A percentile compares a stretch with the other conserved stretches of the same genome.
Evolutionary conservation across 2,329 filamentous ascomycete genomes (phyloP).

Genomic region (Cryphonectria carpinicola): DNA sequence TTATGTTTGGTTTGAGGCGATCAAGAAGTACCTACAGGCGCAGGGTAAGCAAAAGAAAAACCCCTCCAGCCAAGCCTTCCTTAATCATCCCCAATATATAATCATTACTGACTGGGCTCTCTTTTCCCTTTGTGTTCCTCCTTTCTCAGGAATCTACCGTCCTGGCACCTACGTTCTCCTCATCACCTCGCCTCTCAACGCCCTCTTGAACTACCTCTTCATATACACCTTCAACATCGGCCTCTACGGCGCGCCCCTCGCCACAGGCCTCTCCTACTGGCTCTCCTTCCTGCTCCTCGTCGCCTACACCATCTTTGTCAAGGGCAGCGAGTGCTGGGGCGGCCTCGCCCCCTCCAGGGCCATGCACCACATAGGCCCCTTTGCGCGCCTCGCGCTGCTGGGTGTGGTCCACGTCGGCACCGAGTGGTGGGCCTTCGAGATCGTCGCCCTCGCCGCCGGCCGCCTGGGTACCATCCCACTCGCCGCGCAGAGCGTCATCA

Average conservation of each 20-base stretch:
- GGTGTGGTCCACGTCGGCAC: conserved; percentile 85
- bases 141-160: conserved; percentile 63
- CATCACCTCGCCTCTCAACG: conserved; percentile 81
- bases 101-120: background rate
- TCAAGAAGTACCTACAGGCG: conserved; percentile 88
- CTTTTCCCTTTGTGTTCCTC: conserved; percentile 11
- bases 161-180: conserved; percentile 83
- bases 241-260: conserved; percentile 78
- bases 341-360: conserved; percentile 67
- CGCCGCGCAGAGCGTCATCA: conserved; percentile 84
- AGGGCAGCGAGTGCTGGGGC: conserved; percentile 78
- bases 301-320: conserved; percentile 71
- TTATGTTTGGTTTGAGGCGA: conserved; percentile 84
- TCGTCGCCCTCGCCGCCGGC: conserved; percentile 82
- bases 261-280: conserved; percentile 87
- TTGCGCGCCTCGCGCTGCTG: conserved; percentile 73
- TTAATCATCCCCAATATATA: background rate
- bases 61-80: conserved; percentile 47
- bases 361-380: conserved; percentile 69
- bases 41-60: conserved; percentile 70
- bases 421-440: conserved; percentile 95
- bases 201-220: conserved; percentile 78
- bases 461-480: conserved; percentile 78
- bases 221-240: conserved; percentile 73
- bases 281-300: conserved; percentile 77